These are phyloP conservation scores for Austroboletus eburneus DNA, from an alignment of 768 basidiomycete species.

Conservation along the genomic window DNA sequence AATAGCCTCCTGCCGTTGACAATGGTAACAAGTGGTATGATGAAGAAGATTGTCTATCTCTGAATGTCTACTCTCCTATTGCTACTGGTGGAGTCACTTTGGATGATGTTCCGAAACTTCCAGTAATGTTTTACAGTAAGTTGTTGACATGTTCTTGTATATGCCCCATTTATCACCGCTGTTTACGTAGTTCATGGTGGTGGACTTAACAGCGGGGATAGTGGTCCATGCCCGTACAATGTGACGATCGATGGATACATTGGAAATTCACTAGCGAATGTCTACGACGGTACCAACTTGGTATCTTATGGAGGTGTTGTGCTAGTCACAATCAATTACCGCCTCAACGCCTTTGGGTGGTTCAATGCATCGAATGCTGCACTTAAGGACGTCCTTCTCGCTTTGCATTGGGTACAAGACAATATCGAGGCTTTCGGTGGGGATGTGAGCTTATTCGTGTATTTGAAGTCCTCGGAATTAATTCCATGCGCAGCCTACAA, in stretches of 20 bases:
- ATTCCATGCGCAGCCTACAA: constrained; percentile 3
- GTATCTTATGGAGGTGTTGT: constrained; percentile 24
- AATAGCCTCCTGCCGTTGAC: constrained; percentile 13
- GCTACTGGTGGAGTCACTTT: background rate
- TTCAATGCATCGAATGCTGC: constrained; percentile 23
- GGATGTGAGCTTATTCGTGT: constrained; percentile 17
- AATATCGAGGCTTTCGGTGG: constrained; percentile 37
- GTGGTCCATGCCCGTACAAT: constrained; percentile 18
- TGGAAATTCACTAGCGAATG: constrained; percentile 15
- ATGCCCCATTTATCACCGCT: background rate
- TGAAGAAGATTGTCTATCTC: constrained; percentile 18
- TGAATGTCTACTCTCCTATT: constrained; percentile 19
- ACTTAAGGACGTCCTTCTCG: constrained; percentile 30
- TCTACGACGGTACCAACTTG: constrained; percentile 23
- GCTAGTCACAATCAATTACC: constrained; percentile 23
- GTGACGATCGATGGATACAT: constrained; percentile 19
- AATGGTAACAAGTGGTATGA: constrained; percentile 6
- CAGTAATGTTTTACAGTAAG: constrained; percentile 20
- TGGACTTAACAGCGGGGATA: constrained; percentile 13
- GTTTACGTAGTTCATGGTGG: constrained; percentile 18
- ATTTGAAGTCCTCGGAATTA: background rate
- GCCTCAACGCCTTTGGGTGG: constrained; percentile 20
- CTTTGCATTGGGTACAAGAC: constrained; percentile 35
- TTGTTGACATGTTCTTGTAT: background rate
- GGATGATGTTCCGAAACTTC: constrained; percentile 8